Base-by-base conservation (phyloP, 73 alveolate species). In the Tetrahymena malaccensis region DNA sequence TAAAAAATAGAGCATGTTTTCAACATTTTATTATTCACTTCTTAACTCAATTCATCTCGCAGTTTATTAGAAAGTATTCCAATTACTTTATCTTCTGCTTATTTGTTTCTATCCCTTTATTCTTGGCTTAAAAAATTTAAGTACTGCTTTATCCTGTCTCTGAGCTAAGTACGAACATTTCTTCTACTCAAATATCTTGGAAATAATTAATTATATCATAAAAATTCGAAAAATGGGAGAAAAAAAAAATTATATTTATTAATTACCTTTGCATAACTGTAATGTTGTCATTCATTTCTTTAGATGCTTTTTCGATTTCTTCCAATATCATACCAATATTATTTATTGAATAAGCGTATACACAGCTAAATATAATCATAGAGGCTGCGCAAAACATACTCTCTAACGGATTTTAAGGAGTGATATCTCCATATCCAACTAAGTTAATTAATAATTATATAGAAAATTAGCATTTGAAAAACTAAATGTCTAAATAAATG, bases 341-440 rank as follows among this genome's bases (percentile, higher is more conserved):
- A 95, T 93, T 95, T 15, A 95, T 95, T 22, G 97, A 95, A 95
- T 95, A 95, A 4, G 95, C 97, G 55, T 85, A 95, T 43, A 95
- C 55, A 50, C 97, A 95, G 38, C 94, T 95, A 9, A 94, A 95
- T 11, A 95, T 37, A 1, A 95, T 50, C 97, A 95, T 95, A 43
- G 85, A 55, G 19, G 85, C 34, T 25, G 70, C 84, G 16, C 95
- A 70, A 31, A 93, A 85, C 13, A 95, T 34, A 9, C 85, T 44
- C 43, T 95, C 97, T 33, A 19, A 13, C 10, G 93, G 58, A 95
- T 95, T 95, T 10, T 44, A n/a, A 95, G 97, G 95, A 19, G 95
- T 95, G 31, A 95, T 89, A 35, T 95, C 97, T 43, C 97, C 97
- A 95, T 95, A 95, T 8, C 97, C 97, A 70, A 70, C 89, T 70